Base-by-base conservation (phyloP, 495 filamentous ascomycete genomes). In the Aspergillus mulundensis region DNA sequence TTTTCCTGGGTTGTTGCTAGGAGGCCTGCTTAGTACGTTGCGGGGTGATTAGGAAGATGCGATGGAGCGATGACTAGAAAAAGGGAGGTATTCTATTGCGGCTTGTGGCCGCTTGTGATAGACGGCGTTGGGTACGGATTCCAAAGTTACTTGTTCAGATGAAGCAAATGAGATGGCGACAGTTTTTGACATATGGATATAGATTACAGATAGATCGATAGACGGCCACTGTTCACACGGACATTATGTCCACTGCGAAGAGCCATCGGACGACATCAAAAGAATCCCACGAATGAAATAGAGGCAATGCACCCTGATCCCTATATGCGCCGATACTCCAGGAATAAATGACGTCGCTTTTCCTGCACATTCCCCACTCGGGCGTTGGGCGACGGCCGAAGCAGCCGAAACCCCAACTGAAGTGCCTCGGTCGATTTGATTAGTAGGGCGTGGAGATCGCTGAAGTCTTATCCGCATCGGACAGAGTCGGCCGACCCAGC, bases 1-100 rank as follows among this genome's bases (percentile, higher is more conserved):
- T 41, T 57, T 24, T 19, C 46, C 8, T 19, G 46, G 46, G 14
- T 57, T 41, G 38, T 57, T 28, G 40, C 20, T 36, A 47, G 54
- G 36, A 57, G 43, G 28, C 23, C 36, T 10, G 34, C 28, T 30
- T 8, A 20, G 44, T 34, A 30, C 23, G 18, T 23, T 14, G 5
- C 5, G 6, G 11, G 16, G 18, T 50, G 3, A 18, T 7, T 4
- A 18, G 18, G 7, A 14, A 16, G 46, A 21, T 11, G n/a, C n/a
- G n/a, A n/a, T n/a, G n/a, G n/a, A n/a, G n/a, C n/a, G n/a, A n/a
- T n/a, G n/a, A n/a, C 32, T 36, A 15, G 32, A 36, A 36, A 11
- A 36, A 11, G 23, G 21, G 19, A 23, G 19, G 42, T 28, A 3
- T n/a, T 18, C 23, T 23, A 5, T 11, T 15, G 19, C 11, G 42